Conservation (phyloP, 345 rosid genomes). For the Microthlaspi erraticum region DNA sequence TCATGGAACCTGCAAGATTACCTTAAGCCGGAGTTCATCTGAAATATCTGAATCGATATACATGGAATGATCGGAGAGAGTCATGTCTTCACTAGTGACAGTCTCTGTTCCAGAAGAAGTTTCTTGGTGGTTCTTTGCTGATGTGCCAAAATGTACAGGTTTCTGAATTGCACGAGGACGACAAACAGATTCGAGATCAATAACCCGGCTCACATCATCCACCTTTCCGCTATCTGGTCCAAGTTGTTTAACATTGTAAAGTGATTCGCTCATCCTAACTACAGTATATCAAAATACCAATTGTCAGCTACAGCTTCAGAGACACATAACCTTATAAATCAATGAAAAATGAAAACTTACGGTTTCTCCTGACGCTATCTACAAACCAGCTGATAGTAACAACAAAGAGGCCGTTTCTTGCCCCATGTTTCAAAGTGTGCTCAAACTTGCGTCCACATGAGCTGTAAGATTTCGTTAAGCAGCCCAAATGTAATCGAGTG, state of each 20-base stretch:
- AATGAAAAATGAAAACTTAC: conserved; percentile 44
- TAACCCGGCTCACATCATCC: conserved; percentile 54
- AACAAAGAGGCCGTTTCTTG: conserved; percentile 73
- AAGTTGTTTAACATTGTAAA: conserved; percentile 66
- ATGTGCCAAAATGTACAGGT: conserved; percentile 51
- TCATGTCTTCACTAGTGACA: conserved; percentile 46
- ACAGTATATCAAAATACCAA: conserved; percentile 33
- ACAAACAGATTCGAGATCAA: conserved; percentile 62
- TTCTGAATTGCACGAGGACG: conserved; percentile 62
- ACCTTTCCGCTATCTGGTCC: conserved; percentile 49
- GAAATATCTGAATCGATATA: conserved; percentile 76
- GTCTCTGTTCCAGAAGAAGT: conserved; percentile 55
- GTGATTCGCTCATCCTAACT: conserved; percentile 92
- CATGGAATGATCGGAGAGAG: conserved; percentile 57
- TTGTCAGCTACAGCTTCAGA: conserved; percentile 25
- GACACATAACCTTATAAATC: background rate
- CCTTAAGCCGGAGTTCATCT: conserved; percentile 69
- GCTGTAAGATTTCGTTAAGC: conserved; percentile 74
- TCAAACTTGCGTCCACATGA: conserved; percentile 86
- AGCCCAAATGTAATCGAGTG: conserved; percentile 31
- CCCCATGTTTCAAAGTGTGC: conserved; percentile 89
- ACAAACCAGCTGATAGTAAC: conserved; percentile 96
- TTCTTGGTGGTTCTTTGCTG: conserved; percentile 43
- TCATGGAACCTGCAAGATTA: conserved; percentile 36
- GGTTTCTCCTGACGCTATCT: conserved; percentile 85